Base-by-base conservation (phyloP, 306 rosid species). In the Luffa aegyptiaca region DNA sequence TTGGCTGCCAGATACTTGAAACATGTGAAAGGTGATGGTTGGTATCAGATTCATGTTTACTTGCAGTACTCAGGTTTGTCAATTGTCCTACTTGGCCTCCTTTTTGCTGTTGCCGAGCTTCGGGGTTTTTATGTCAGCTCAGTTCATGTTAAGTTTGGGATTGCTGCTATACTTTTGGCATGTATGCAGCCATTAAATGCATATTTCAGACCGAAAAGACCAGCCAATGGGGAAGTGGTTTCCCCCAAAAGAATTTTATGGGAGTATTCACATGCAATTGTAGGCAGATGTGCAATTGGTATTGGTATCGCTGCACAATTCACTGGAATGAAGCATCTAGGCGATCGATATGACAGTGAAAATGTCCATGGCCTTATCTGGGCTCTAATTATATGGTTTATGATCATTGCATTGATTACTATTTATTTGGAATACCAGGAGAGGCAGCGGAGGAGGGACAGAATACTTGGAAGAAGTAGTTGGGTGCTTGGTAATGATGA, bases 401-500 rank as follows among this genome's bases (percentile, higher is more conserved):
- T 86, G 88, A 11, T 86, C 1, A 82, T 85, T 76, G 90, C 88
- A 55, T 77, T 91, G 82, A 79, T 83, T 31, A 88, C 88, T 69
- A 26, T 81, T 80, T 92, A 88, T 88, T 83, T 92, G 41, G 96
- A 94, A 84, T 88, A 83, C 80, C 81, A 83, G 33, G 84, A 88
- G 81, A 93, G 52, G 83, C 83, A 82, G 68, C 74, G 82, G 44
- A 61, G 53, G 83, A 87, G 89, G 75, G 83, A 79, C n/a, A 86
- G 84, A 68, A 41, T 76, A 73, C 57, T 79, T 41, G 93, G 91
- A 79, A 87, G 94, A 84, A 77, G 98, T 89, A 90, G 82, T 85
- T 94, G 97, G 97, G 97, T 94, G 83, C 90, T 94, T 68, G 97
- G 97, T 57, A 90, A 88, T 81, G 98, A 92, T 33, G 98, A 94